Evolutionary conservation across 352 stramenopile genomes (phyloP).

Genomic region (Pythium guiyangense): DNA sequence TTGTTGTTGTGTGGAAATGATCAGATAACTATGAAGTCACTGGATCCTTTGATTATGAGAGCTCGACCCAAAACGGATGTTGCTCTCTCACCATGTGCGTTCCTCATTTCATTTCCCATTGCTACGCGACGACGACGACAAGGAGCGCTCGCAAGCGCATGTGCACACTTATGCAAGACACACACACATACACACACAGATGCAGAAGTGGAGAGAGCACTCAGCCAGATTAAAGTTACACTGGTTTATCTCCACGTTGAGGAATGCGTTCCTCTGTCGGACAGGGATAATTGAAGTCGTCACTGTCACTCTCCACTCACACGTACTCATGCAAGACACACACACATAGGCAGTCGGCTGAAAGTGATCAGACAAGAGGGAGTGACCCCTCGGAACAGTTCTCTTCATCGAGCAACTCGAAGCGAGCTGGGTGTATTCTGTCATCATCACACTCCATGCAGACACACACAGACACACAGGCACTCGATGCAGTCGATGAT

Average conservation of each 20-base stretch:
- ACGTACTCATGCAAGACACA: constrained; percentile 7
- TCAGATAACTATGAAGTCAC: constrained; percentile 90
- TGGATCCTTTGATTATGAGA: constrained; percentile 81
- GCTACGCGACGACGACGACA: not conserved
- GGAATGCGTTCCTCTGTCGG: constrained; percentile 85
- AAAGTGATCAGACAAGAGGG: constrained; percentile 85
- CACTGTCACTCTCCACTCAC: constrained; percentile 50
- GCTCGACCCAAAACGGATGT: constrained; percentile 65
- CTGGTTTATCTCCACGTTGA: constrained; percentile 82
- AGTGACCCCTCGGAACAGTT: constrained; percentile 87
- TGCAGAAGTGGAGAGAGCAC: constrained; percentile 29
- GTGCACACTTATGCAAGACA: too few relatives aligned
- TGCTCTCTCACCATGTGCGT: constrained; percentile 56
- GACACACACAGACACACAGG: constrained; percentile 12
- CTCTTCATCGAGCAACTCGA: constrained; percentile 88
- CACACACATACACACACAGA: not conserved
- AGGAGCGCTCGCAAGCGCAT: too few relatives aligned
- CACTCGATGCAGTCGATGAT: constrained; percentile 1
- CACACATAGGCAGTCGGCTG: constrained; percentile 7
- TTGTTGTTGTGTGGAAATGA: constrained; percentile 20
- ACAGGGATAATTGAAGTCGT: constrained; percentile 89
- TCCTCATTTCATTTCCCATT: constrained; percentile 67
- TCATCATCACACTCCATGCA: constrained; percentile 79
- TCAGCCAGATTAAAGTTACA: constrained; percentile 87
- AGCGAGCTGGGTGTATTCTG: constrained; percentile 87